Conservation (phyloP, 306 rosid species). For the Medicago lupulina region DNA sequence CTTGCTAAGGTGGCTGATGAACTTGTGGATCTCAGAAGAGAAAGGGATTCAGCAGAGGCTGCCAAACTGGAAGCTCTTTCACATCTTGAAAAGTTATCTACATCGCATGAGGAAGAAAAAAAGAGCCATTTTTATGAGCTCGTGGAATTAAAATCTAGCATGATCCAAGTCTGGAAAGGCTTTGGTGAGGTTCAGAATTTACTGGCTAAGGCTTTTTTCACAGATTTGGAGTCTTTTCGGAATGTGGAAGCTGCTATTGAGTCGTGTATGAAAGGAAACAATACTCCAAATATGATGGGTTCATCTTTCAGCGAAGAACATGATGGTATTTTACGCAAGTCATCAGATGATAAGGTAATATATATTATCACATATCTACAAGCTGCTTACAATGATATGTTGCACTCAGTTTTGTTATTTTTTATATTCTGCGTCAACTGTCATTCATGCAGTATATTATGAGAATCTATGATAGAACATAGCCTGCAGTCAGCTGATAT, state of each 20-base stretch:
- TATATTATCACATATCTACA: slow-evolving; percentile 22
- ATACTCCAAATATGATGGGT: slow-evolving; percentile 46
- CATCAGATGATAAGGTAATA: slow-evolving; percentile 66
- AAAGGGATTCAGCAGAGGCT: slow-evolving; percentile 71
- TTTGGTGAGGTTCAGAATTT: slow-evolving; percentile 63
- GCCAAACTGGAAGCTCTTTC: slow-evolving; percentile 74
- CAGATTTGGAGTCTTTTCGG: slow-evolving; percentile 65
- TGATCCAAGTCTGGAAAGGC: slow-evolving; percentile 66
- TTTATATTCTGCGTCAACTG: slow-evolving; percentile 29
- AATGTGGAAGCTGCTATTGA: slow-evolving; percentile 68
- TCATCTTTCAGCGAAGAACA: slow-evolving; percentile 48
- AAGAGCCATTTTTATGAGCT: slow-evolving; percentile 64
- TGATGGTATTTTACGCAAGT: slow-evolving; percentile 43
- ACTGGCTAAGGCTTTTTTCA: slow-evolving; percentile 53
- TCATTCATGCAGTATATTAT: slow-evolving; percentile 25
- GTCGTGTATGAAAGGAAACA: slow-evolving; percentile 55
- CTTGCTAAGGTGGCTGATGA: slow-evolving; percentile 63
- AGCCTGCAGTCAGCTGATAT: slow-evolving; percentile 20
- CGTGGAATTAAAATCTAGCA: slow-evolving; percentile 63
- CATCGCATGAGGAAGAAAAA: slow-evolving; percentile 59
- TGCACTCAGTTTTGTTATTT: slow-evolving; percentile 19
- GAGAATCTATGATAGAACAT: slow-evolving; percentile 14
- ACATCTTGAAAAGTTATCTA: slow-evolving; percentile 66
- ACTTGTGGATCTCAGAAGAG: slow-evolving; percentile 67
- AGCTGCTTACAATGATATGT: slow-evolving; percentile 22